Base-by-base conservation (phyloP, 352 stramenopile species). In the Globisporangium nodosum region DNA sequence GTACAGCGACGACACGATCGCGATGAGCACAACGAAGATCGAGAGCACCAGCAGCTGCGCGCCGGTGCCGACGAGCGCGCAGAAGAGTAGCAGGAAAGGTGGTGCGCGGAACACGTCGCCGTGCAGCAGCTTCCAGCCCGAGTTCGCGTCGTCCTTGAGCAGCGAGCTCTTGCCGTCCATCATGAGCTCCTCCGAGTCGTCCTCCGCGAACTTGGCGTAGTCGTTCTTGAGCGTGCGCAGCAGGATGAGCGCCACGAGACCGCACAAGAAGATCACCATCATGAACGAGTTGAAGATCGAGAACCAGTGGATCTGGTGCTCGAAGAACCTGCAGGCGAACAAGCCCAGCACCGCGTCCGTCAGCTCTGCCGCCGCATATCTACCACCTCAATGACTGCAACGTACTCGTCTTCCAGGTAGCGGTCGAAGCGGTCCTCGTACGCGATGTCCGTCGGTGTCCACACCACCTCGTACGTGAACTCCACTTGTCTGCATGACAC, bases 251-350 rank as follows among this genome's bases (percentile, higher is more conserved):
- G 88, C 81, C 15, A 98, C 95, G 7, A 98, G 78, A 16, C 95
- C 95, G 49, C 88, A 97, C 2, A 98, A 66, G 65, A 98, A 98
- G 49, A 98, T 96, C 31, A 98, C 94, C 89, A 98, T 98, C 94
- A 98, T 98, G 69, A 98, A 98, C 65, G 89, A 96, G 72, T 98
- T 98, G 71, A 98, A 98, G 57, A 98, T 98, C 54, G 87, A 97
- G 63, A 98, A 98, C 94, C 94, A 98, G 67, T 98, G 94, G 69
- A 99, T 99, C 61, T 99, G 94, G 74, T 99, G 97, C 80, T 99
- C 97, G 70, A 99, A 99, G 65, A 99, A 99, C 52, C 76, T 87
- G 45, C 12, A 15, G 42, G 13, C 16, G n/a, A 6, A 27, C 24
- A 27, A 27, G 24, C 24, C 24, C 33, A 39, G 8, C 7, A 9